Conservation (phyloP, 768 basidiomycete genomes). For the Leccinum olivaceopallidum region DNA sequence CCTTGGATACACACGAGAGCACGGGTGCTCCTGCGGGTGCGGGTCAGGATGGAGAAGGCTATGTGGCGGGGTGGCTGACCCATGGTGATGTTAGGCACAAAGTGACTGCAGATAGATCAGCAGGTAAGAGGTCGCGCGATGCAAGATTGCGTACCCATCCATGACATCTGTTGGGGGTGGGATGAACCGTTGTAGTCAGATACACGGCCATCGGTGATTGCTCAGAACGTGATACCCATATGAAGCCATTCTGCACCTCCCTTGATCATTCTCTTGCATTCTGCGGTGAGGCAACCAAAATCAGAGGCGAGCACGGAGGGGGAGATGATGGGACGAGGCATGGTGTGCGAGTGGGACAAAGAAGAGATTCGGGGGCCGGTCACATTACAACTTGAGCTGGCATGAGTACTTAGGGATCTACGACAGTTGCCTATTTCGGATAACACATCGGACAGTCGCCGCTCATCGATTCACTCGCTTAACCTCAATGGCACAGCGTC, state of each 20-base stretch:
- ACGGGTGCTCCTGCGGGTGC: slow-evolving; percentile 73
- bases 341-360: slow-evolving; percentile 32
- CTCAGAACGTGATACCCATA: slow-evolving; percentile 63
- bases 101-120: slow-evolving; percentile 62
- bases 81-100: slow-evolving; percentile 99
- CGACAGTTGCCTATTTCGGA: slow-evolving; percentile 29
- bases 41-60: slow-evolving; percentile 13
- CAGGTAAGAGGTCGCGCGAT: background rate
- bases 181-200: slow-evolving; percentile 7
- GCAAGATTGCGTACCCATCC: slow-evolving; percentile 71
- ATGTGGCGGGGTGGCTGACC: slow-evolving; percentile 46
- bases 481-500: background rate
- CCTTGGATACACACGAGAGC: slow-evolving; percentile 79
- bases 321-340: slow-evolving; percentile 92
- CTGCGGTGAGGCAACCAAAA: slow-evolving; percentile 91
- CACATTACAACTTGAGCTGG: slow-evolving; percentile 1
- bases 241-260: slow-evolving; percentile 97
- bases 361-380: slow-evolving; percentile 7
- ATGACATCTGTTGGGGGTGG: slow-evolving; percentile 76
- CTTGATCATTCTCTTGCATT: slow-evolving; percentile 96
- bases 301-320: slow-evolving; percentile 97
- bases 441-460: background rate
- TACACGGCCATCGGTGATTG: slow-evolving; percentile 11
- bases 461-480: background rate
- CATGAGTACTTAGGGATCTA: slow-evolving; percentile 20